Percentiles rank a stretch among this genome's conserved stretches.
phyloP scores from a whole-genome alignment of 257 asterid species.

The Forsythia viridissima region DNA sequence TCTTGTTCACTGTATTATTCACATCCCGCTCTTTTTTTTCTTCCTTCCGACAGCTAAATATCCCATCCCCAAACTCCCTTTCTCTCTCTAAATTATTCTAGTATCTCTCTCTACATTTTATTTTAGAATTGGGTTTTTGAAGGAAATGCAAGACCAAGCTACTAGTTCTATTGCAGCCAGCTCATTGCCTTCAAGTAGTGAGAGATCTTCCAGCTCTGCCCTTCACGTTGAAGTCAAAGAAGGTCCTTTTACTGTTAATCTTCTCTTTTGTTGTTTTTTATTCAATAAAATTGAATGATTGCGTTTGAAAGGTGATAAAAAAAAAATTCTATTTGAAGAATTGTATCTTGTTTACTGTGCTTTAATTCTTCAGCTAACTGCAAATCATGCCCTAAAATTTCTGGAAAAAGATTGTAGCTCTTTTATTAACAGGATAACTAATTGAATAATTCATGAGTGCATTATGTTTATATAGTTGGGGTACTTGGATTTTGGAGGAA shows the following conservation, averaged over 20 bases:
- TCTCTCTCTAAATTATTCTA: conserved; percentile 18
- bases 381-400: conserved; percentile 2
- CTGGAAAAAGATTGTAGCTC: background rate
- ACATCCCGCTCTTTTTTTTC: conserved; percentile 68
- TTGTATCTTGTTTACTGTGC: background rate
- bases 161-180: conserved; percentile 78
- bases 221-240: conserved; percentile 72
- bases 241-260: conserved; percentile 38
- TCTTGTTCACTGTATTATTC: conserved; percentile 30
- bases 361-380: conserved; percentile 4
- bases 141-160: conserved; percentile 86
- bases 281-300: background rate
- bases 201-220: conserved; percentile 93
- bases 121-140: background rate
- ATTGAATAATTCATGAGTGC: background rate
- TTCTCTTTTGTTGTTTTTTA: conserved; percentile 14
- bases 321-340: background rate
- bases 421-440: background rate
- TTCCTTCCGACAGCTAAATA: conserved; percentile 33
- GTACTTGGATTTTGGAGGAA: background rate
- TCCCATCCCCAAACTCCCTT: conserved; percentile 7
- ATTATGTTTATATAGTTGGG: background rate
- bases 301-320: background rate
- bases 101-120: conserved; percentile 6
- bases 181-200: conserved; percentile 90